Evolutionary conservation across 2,329 filamentous ascomycete species (phyloP).

Genomic region (Hansfordia pulvinata): DNA sequence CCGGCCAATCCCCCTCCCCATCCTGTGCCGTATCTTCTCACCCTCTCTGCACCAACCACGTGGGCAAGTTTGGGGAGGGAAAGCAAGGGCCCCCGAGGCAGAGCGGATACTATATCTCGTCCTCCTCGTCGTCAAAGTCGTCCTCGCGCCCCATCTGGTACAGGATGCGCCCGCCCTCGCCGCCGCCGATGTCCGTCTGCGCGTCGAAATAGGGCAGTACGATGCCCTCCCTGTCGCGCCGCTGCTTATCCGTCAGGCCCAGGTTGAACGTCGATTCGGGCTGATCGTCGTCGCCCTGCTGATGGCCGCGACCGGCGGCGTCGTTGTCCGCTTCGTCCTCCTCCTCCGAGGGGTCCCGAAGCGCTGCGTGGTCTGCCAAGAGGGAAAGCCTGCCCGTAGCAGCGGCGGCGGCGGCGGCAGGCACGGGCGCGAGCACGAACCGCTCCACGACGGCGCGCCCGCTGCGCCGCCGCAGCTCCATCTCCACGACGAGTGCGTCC

Average conservation of each 20-base stretch:
- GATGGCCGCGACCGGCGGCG: constrained; percentile 19
- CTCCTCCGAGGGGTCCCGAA: constrained; percentile 32
- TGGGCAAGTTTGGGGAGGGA: too few relatives aligned
- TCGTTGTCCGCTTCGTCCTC: constrained; percentile 12
- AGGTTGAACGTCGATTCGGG: constrained; percentile 73
- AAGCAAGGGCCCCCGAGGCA: too few relatives aligned
- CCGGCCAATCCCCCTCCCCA: too few relatives aligned
- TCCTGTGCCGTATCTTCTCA: too few relatives aligned
- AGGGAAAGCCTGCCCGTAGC: constrained; percentile 32
- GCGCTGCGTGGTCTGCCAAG: constrained; percentile 65
- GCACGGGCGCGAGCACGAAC: constrained; percentile 34
- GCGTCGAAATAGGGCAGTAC: constrained; percentile 95
- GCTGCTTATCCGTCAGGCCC: constrained; percentile 81
- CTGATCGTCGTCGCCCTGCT: constrained; percentile 27
- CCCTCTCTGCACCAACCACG: too few relatives aligned
- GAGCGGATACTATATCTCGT: constrained; percentile 14
- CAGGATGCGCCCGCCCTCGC: constrained; percentile 82
- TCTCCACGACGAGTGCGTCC: constrained; percentile 57
- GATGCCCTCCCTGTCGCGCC: constrained; percentile 72
- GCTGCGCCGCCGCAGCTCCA: constrained; percentile 77
- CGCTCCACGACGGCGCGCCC: constrained; percentile 63
- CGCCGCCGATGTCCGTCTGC: constrained; percentile 64
- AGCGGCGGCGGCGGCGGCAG: neutral
- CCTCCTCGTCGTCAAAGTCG: constrained; percentile 82
- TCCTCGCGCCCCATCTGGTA: constrained; percentile 97